Evolutionary conservation across 768 basidiomycete species (phyloP), one percentile per base, ranked within the genome.

Genomic region (Lactifluus echinatus): DNA sequence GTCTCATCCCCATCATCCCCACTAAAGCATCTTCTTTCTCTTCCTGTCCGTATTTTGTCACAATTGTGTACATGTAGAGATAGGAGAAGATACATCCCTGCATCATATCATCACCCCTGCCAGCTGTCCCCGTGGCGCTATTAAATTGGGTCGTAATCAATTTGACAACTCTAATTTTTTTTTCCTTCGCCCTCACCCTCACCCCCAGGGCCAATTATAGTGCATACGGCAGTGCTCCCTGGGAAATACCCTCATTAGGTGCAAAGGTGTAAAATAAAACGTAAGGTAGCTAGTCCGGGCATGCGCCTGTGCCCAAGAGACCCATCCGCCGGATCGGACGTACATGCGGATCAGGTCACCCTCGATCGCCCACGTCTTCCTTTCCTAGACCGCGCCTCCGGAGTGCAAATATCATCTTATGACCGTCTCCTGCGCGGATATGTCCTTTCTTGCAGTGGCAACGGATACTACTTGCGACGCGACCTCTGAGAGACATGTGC

Each of bases 401-500:
- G 39, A 79, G 68, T 55, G 70, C 68, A 14, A 54, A 50, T 29
- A 74, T 60, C 70, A 76, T 75, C 36, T 37, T 55, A 36, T 56
- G 60, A 34, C 53, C 65, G 36, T 64, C 58, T 54, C 53, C 28
- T 29, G 60, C 59, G 43, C 61, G 65, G 52, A 76, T 62, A 57
- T 54, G 50, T 28, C 72, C 72, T 15, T 58, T 62, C 28, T 53
- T 50, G 47, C 62, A 50, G 39, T 70, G 69, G 54, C 48, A 57
- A n/a, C 63, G 63, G n/a, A 81, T 66, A 62, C 66, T 63, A 7
- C 49, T 19, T 45, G 67, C 69, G 39, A 86, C 78, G 23, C 66
- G 65, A 1, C 66, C 58, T 52, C 85, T 80, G 61, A 75, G 65
- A 34, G 50, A 53, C 26, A 50, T 57, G 62, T 84, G 82, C 63